A percentile compares a stretch with the other conserved stretches of the same genome.
Conservation (phyloP, 768 basidiomycete species). For the Termitomyces sp. region DNA sequence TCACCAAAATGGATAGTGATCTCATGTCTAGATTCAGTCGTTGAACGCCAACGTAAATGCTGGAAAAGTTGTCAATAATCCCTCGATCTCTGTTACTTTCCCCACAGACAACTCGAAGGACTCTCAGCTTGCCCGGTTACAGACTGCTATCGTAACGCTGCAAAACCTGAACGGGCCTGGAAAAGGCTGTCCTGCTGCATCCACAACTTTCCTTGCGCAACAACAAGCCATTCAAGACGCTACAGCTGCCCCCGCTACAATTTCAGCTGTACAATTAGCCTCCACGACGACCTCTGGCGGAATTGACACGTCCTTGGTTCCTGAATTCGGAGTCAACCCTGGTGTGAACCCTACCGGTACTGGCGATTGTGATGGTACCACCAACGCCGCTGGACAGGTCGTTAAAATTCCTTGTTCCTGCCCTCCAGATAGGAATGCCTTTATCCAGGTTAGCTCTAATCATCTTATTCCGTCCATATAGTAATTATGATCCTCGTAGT, state of each 20-base stretch:
- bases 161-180: slow-evolving; percentile 73
- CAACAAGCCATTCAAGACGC: slow-evolving; percentile 33
- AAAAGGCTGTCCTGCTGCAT: slow-evolving; percentile 61
- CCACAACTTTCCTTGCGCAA: slow-evolving; percentile 56
- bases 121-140: slow-evolving; percentile 53
- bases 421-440: slow-evolving; percentile 51
- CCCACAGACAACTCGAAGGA: slow-evolving; percentile 54
- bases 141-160: slow-evolving; percentile 60
- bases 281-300: slow-evolving; percentile 16
- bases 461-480: slow-evolving; percentile 4
- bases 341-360: slow-evolving; percentile 61
- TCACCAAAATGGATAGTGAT: background rate
- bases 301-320: slow-evolving; percentile 36
- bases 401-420: slow-evolving; percentile 65
- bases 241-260: slow-evolving; percentile 17
- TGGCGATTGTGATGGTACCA: slow-evolving; percentile 61
- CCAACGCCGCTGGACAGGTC: slow-evolving; percentile 50
- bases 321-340: slow-evolving; percentile 51
- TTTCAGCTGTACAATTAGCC: slow-evolving; percentile 18
- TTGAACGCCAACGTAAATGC: slow-evolving; percentile 56
- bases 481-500: slow-evolving; percentile 13
- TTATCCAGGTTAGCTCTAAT: slow-evolving; percentile 42
- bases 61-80: slow-evolving; percentile 65
- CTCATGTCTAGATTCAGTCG: slow-evolving; percentile 20
- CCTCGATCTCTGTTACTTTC: slow-evolving; percentile 54